A percentile compares a stretch with the other conserved stretches of the same genome.
Evolutionary conservation across 495 filamentous ascomycete genomes (phyloP).

Genomic region (Tricharina praecox): DNA sequence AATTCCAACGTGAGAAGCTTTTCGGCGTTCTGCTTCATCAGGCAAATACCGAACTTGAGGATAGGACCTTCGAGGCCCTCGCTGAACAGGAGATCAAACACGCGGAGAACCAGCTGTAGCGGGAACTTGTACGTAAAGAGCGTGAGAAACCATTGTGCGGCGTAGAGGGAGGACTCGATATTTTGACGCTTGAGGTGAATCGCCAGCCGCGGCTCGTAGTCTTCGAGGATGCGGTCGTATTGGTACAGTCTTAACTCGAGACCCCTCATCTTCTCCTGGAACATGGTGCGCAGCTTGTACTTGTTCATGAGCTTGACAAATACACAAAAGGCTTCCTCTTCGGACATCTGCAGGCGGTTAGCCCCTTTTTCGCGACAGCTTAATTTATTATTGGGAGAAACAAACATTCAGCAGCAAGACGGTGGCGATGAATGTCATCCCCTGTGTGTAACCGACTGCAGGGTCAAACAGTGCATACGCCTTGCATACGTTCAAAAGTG

Average conservation of each 20-base stretch:
- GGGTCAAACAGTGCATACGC: constrained; percentile 95
- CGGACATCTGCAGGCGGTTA: constrained; percentile 54
- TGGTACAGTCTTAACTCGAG: constrained; percentile 86
- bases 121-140: constrained; percentile 98
- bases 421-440: constrained; percentile 98
- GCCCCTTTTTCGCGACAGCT: background rate
- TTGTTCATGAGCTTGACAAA: constrained; percentile 93
- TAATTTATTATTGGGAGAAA: constrained; percentile 5
- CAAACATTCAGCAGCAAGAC: constrained; percentile 89
- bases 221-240: constrained; percentile 87
- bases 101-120: constrained; percentile 82
- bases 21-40: constrained; percentile 84
- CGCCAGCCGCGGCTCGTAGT: constrained; percentile 82
- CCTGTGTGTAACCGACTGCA: constrained; percentile 87
- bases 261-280: constrained; percentile 90
- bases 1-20: constrained; percentile 83
- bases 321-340: constrained; percentile 89
- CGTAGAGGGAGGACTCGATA: constrained; percentile 82
- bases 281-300: constrained; percentile 82
- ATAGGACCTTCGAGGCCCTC: constrained; percentile 84
- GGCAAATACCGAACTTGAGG: constrained; percentile 77
- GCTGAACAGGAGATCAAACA: constrained; percentile 91
- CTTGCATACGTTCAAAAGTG: constrained; percentile 88
- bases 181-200: constrained; percentile 81
- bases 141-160: constrained; percentile 97